phyloP scores from a whole-genome alignment of 495 filamentous ascomycete genomes.

The Lineolata rhizophorae region DNA sequence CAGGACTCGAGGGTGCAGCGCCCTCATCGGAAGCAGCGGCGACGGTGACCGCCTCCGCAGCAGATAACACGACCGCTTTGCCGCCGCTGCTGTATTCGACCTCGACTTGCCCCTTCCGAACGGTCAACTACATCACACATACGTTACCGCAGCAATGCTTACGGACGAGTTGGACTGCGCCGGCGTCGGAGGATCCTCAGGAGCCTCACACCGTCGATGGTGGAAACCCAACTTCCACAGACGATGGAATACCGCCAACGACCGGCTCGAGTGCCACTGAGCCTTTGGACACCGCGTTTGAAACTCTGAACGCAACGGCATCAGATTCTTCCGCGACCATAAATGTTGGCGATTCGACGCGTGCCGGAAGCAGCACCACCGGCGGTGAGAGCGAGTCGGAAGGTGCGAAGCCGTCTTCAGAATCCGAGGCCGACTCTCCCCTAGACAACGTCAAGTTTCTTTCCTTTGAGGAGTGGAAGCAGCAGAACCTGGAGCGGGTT shows the following conservation, averaged over 20 bases:
- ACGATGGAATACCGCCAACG: not conserved
- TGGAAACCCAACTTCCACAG: not conserved
- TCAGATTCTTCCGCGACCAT: not conserved
- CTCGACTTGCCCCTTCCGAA: slow-evolving; percentile 39
- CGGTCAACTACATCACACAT: slow-evolving; percentile 66
- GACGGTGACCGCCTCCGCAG: too few relatives aligned
- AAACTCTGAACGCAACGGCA: not conserved
- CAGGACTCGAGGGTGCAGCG: too few relatives aligned
- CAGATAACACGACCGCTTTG: too few relatives aligned
- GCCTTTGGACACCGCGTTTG: not conserved
- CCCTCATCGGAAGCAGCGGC: too few relatives aligned
- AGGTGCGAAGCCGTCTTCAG: slow-evolving; percentile 2
- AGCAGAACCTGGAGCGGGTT: slow-evolving; percentile 68
- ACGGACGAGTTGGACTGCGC: slow-evolving; percentile 22
- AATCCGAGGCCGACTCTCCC: slow-evolving; percentile 40
- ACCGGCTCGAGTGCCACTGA: not conserved
- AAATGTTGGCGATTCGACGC: not conserved
- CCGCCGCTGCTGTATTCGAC: too few relatives aligned
- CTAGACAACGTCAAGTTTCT: slow-evolving; percentile 74
- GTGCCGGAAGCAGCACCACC: not conserved
- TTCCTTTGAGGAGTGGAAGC: slow-evolving; percentile 97
- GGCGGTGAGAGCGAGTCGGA: slow-evolving; percentile 5
- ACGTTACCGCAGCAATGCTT: slow-evolving; percentile 59
- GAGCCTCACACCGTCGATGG: not conserved
- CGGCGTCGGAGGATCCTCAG: slow-evolving; percentile 7